Evolutionary conservation across 179 eudicot genomes (phyloP).

Genomic region (Carnegiea gigantea): DNA sequence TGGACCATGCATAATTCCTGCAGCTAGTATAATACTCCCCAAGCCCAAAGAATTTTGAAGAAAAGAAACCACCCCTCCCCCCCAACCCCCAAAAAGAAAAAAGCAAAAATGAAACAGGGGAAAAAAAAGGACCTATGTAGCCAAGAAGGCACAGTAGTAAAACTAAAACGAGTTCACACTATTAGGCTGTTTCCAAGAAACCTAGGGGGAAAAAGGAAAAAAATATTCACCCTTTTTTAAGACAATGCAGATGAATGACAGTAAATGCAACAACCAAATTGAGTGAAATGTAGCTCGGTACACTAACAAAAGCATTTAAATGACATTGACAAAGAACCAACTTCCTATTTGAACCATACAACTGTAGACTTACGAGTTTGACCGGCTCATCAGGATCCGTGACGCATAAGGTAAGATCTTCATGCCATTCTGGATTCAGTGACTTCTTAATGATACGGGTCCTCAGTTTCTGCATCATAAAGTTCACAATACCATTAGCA

Average conservation of each 20-base stretch:
- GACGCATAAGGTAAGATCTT: constrained; percentile 36
- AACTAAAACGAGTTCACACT: background rate
- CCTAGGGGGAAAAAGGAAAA: background rate
- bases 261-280: background rate
- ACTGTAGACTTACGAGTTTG: constrained; percentile 27
- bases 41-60: too few species aligned
- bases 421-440: constrained; percentile 41
- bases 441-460: constrained; percentile 35
- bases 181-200: background rate
- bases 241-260: too few species aligned
- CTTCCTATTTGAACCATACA: background rate
- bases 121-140: too few species aligned
- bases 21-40: too few species aligned
- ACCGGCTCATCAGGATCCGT: constrained; percentile 30
- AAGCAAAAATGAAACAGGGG: too few species aligned
- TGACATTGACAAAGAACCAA: background rate
- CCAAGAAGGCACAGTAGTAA: background rate
- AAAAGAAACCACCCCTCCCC: too few species aligned
- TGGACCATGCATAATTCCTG: too few species aligned
- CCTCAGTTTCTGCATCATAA: constrained; percentile 34
- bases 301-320: background rate
- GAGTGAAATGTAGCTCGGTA: background rate
- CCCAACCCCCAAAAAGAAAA: too few species aligned
- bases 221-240: too few species aligned
- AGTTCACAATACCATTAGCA: background rate